phyloP scores from a whole-genome alignment of 441 rosid species.

The Erodium moschatum region DNA sequence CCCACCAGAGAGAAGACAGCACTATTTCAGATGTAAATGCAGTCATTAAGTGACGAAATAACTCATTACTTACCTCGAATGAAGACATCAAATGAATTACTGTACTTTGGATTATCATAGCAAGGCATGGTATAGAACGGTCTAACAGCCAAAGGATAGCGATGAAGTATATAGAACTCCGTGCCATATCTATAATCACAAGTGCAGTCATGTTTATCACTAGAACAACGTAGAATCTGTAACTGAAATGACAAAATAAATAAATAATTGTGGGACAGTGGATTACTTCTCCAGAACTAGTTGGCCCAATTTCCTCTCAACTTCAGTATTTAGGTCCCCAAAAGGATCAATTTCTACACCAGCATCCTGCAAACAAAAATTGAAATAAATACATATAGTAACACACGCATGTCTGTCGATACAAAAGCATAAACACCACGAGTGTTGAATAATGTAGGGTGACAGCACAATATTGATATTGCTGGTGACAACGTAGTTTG shows the following conservation, averaged over 20 bases:
- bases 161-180: slow-evolving; percentile 73
- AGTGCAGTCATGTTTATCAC: not conserved
- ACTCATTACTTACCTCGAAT: slow-evolving; percentile 48
- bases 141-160: slow-evolving; percentile 69
- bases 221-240: not conserved
- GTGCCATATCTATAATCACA: slow-evolving; percentile 52
- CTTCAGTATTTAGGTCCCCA: slow-evolving; percentile 79
- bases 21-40: not conserved
- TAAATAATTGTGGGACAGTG: not conserved
- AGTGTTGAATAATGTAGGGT: not conserved
- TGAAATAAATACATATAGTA: no score
- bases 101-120: slow-evolving; percentile 55
- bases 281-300: slow-evolving; percentile 71
- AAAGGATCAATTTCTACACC: slow-evolving; percentile 78
- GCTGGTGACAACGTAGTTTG: no score
- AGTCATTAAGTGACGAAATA: not conserved
- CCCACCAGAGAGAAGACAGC: not conserved
- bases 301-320: slow-evolving; percentile 79
- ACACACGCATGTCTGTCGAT: not conserved
- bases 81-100: slow-evolving; percentile 91
- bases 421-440: not conserved
- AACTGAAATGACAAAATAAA: not conserved
- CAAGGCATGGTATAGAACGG: slow-evolving; percentile 96
- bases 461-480: not conserved
- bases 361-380: slow-evolving; percentile 45